phyloP scores from a whole-genome alignment of 495 filamentous ascomycete species.

The Aspergillus sparsus region DNA sequence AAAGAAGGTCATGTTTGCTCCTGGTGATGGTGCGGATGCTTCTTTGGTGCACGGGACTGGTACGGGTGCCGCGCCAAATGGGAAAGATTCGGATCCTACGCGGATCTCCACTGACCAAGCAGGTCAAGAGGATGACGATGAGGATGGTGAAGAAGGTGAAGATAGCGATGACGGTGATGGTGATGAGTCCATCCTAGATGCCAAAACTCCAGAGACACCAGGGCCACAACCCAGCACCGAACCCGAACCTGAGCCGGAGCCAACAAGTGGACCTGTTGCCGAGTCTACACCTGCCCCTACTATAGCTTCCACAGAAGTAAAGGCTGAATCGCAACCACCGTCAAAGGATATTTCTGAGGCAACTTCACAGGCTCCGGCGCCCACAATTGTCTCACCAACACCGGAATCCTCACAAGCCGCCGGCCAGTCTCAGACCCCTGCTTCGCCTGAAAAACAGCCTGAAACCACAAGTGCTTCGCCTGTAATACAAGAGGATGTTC shows the following conservation, averaged over 20 bases:
- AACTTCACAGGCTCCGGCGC: slow-evolving; percentile 17
- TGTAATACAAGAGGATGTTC: slow-evolving; percentile 30
- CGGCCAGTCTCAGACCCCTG: slow-evolving; percentile 5
- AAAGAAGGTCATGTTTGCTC: slow-evolving; percentile 61
- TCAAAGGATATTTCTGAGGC: slow-evolving; percentile 29
- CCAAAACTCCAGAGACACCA: slow-evolving; percentile 48
- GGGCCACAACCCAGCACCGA: slow-evolving; percentile 29
- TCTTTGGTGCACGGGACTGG: slow-evolving; percentile 37
- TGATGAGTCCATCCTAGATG: slow-evolving; percentile 57
- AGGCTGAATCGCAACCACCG: slow-evolving; percentile 17
- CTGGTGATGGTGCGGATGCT: slow-evolving; percentile 45
- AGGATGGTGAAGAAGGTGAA: slow-evolving; percentile 41
- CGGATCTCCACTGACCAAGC: slow-evolving; percentile 40
- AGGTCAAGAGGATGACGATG: slow-evolving; percentile 47
- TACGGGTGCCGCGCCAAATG: slow-evolving; percentile 27
- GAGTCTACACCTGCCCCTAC: slow-evolving; percentile 21
- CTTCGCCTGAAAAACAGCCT: slow-evolving; percentile 8
- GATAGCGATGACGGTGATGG: slow-evolving; percentile 58
- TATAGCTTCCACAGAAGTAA: slow-evolving; percentile 6
- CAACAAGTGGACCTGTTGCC: slow-evolving; percentile 23
- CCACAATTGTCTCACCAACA: slow-evolving; percentile 15
- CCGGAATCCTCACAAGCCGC: slow-evolving; percentile 15
- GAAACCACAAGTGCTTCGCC: slow-evolving; percentile 18
- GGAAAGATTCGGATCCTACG: slow-evolving; percentile 41
- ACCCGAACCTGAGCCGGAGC: slow-evolving; percentile 17